phyloP scores from a whole-genome alignment of 1,284 basidiomycete species.

The Xerocomus subilludens region DNA sequence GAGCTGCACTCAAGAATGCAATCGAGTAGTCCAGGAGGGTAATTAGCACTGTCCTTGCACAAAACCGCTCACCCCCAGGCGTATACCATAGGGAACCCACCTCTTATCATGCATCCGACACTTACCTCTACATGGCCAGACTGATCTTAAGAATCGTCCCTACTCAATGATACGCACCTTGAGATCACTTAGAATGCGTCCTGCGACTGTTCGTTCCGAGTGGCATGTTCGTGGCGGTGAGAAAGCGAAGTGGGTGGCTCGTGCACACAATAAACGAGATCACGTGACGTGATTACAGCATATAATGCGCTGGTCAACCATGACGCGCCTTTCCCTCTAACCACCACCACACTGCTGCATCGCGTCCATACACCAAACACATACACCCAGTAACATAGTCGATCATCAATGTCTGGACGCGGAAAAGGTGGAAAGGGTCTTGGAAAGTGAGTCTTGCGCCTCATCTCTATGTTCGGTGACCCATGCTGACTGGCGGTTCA shows the following conservation, averaged over 20 bases:
- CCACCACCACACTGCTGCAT: constrained; percentile 38
- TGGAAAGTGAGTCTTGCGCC: constrained; percentile 38
- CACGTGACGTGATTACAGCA: constrained; percentile 45
- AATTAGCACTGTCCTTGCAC: too few species aligned
- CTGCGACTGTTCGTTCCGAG: too few species aligned
- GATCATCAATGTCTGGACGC: constrained; percentile 57
- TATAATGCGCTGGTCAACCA: constrained; percentile 49
- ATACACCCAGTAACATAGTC: constrained; percentile 31
- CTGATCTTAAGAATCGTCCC: too few species aligned
- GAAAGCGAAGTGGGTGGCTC: not conserved
- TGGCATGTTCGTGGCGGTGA: too few species aligned
- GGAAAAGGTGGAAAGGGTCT: constrained; percentile 60
- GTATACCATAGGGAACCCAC: too few species aligned
- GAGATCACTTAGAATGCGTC: too few species aligned
- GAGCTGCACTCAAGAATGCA: too few species aligned
- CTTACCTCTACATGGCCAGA: too few species aligned
- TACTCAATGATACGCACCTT: too few species aligned
- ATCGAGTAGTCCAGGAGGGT: too few species aligned
- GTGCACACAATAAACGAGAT: not conserved
- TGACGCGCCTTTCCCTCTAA: constrained; percentile 40
- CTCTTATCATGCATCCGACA: too few species aligned
- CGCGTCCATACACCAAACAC: constrained; percentile 4
- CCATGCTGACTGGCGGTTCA: constrained; percentile 64
- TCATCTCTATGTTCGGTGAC: constrained; percentile 51
- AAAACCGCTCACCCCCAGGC: too few species aligned